Evolutionary conservation across 1,284 basidiomycete species (phyloP), one percentile per base, ranked within the genome.

Genomic region (Apiotrichum veenhuisii): DNA sequence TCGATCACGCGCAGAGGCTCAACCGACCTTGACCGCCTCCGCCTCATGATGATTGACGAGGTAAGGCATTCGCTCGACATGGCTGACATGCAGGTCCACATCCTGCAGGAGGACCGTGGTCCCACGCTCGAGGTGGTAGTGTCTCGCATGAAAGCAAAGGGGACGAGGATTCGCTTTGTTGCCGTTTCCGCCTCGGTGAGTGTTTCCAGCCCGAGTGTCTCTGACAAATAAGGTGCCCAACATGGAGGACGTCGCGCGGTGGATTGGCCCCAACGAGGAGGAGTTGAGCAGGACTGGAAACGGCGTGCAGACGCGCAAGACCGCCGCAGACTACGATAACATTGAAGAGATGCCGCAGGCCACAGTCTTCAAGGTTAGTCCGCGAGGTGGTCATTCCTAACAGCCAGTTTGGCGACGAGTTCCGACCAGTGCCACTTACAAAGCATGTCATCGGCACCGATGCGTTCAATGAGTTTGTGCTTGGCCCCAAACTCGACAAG

Each of bases 41-140:
- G 56, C 48, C 79, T 94, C 15, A 87, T 93, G 64, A 83, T 97
- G 45, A 88, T 98, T 41, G 95, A 98, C 69, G 95, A 98, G 77
- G 91, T 88, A 56, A 50, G 79, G 61, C 22, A 43, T 38, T 38
- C 36, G 12, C 9, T 23, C 5, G 17, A 12, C 12, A 26, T 40
- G 30, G 26, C 54, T 64, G 18, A 62, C 42, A 30, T 4, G 10
- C 61, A 93, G 90, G 89, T 96, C 3, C 95, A 98, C 72, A 87
- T 94, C 47, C 82, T 98, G 12, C 88, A 91, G 52, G 95, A 98
- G 74, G 80, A 82, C 20, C 83, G 92, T 40, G 93, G 94, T 22
- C 89, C 91, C 56, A 91, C 90, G 4, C 81, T 98, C 4, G 95
- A 98, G 76, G 94, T 96, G 5, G 84, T 97, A 9, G 82, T 96